Evolutionary conservation across 2,329 filamentous ascomycete species (phyloP).

Genomic region (Niveomyces coronatus): DNA sequence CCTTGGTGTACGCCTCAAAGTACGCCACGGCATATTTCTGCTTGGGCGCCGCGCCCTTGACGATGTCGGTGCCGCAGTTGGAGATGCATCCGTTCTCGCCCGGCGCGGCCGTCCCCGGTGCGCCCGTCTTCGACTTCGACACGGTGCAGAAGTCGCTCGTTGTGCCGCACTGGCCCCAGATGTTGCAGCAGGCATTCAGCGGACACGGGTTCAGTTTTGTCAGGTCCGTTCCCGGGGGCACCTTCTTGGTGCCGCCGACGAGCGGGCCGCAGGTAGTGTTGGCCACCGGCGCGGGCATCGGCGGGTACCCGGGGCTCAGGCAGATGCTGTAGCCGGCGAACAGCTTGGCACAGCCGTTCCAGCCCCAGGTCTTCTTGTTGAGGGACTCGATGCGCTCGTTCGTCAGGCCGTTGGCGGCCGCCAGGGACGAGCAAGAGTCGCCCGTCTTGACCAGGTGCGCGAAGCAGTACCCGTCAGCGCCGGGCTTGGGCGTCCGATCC

Average conservation of each 20-base stretch:
- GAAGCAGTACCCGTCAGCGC: conserved; percentile 25
- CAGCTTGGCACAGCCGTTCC: conserved; percentile 14
- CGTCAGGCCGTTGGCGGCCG: conserved; percentile 13
- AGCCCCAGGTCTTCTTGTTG: conserved; percentile 21
- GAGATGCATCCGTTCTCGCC: conserved; percentile 20
- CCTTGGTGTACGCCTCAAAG: conserved; percentile 24
- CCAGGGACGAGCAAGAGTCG: conserved; percentile 24
- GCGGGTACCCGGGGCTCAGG: conserved; percentile 13
- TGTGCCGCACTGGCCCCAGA: conserved; percentile 32
- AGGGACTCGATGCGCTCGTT: conserved; percentile 12
- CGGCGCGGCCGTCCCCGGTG: conserved; percentile 25
- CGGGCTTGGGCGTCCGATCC: conserved; percentile 22
- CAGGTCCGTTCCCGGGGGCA: conserved; percentile 12
- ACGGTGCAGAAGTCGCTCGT: conserved; percentile 27
- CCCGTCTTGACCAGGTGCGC: conserved; percentile 20
- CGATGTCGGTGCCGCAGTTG: conserved; percentile 19
- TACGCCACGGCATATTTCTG: conserved; percentile 15
- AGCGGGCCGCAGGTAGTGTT: conserved; percentile 16
- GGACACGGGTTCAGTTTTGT: conserved; percentile 20
- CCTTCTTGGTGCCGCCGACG: conserved; percentile 14
- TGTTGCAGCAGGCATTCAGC: conserved; percentile 21
- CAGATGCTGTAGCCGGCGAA: conserved; percentile 13
- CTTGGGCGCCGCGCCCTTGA: conserved; percentile 10
- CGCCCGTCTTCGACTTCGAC: conserved; percentile 16
- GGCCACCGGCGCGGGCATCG: conserved; percentile 13